Conservation (phyloP, 352 stramenopile genomes). For the Pythium myriotylum region DNA sequence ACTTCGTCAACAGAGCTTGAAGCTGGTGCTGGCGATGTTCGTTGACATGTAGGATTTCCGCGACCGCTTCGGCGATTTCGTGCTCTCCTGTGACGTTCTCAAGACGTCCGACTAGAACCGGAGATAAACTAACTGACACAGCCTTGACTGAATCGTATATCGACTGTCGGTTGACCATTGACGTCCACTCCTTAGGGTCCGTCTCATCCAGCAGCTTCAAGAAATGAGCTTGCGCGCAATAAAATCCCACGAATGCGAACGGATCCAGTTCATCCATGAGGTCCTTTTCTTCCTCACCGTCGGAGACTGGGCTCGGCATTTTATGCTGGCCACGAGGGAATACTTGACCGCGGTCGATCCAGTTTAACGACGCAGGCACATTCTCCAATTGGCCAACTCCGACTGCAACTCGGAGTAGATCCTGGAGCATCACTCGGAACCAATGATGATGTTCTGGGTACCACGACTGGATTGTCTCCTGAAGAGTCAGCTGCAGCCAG, state of each 20-base stretch:
- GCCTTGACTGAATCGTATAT: too few relatives aligned
- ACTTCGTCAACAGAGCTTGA: background rate
- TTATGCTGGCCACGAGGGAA: too few relatives aligned
- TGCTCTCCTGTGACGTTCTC: background rate
- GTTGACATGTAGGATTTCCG: background rate
- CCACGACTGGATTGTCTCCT: constrained; percentile 4
- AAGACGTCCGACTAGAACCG: too few relatives aligned
- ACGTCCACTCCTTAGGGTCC: too few relatives aligned
- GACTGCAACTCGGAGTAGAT: background rate
- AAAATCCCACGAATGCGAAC: constrained; percentile 17
- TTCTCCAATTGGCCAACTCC: background rate
- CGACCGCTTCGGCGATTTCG: background rate
- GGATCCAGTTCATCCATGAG: background rate
- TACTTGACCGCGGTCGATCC: background rate
- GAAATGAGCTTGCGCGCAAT: constrained; percentile 4
- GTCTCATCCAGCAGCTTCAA: background rate
- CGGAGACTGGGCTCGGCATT: background rate
- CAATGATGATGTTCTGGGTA: background rate
- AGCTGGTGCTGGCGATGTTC: constrained; percentile 4
- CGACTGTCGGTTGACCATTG: too few relatives aligned
- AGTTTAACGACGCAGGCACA: background rate
- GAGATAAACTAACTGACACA: too few relatives aligned
- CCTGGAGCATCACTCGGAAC: background rate
- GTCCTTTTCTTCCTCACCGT: background rate
- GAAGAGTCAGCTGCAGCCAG: background rate